phyloP scores from a whole-genome alignment of 2,329 filamentous ascomycete genomes.

The Exophiala spinifera region DNA sequence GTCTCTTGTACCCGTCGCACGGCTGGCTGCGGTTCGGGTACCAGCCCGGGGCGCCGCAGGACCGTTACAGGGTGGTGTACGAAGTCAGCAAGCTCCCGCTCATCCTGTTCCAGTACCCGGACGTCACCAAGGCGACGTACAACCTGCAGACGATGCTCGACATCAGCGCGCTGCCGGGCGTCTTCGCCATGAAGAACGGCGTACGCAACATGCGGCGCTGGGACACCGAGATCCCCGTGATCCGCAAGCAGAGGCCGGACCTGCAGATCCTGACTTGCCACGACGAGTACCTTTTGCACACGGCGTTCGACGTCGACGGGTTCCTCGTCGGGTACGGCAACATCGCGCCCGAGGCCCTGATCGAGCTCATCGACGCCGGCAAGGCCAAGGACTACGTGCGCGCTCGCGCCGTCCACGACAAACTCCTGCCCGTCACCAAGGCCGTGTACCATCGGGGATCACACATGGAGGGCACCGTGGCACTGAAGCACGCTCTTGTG shows the following conservation, averaged over 20 bases:
- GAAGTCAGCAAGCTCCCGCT: conserved; percentile 50
- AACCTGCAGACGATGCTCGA: conserved; percentile 53
- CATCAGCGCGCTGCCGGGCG: conserved; percentile 51
- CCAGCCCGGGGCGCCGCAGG: conserved; percentile 52
- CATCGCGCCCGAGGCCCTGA: no score
- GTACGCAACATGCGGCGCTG: conserved; percentile 57
- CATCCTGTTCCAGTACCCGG: conserved; percentile 55
- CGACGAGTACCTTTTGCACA: no score
- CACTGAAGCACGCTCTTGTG: conserved; percentile 52
- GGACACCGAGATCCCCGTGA: conserved; percentile 55
- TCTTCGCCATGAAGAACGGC: conserved; percentile 57
- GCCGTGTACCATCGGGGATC: conserved; percentile 55
- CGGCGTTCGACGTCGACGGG: no score
- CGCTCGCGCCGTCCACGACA: conserved; percentile 51
- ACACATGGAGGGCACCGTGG: conserved; percentile 56
- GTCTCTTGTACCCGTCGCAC: conserved; percentile 53
- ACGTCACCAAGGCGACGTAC: conserved; percentile 54
- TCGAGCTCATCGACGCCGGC: no score
- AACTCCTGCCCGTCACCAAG: conserved; percentile 51
- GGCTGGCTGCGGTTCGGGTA: conserved; percentile 57
- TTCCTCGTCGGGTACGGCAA: no score
- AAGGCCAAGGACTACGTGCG: conserved; percentile 44
- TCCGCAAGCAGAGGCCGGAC: conserved; percentile 48
- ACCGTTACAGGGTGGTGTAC: conserved; percentile 51
- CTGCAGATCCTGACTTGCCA: conserved; percentile 46